Evolutionary conservation across 805 yeast species (phyloP).

Genomic region (Ogataea glucozyma): DNA sequence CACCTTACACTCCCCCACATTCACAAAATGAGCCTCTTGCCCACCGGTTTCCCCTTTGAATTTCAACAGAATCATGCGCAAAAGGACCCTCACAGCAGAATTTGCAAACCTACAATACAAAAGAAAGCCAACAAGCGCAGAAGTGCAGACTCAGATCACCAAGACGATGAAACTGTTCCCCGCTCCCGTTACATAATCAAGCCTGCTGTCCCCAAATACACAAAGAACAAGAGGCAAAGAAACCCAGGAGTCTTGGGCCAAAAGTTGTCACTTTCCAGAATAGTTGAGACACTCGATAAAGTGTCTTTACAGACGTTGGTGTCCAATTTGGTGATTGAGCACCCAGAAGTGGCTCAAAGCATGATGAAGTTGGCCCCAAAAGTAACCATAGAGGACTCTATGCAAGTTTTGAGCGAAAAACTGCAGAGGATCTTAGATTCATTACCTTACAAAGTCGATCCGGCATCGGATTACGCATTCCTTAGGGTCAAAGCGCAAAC

Average conservation of each 20-base stretch:
- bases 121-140: conserved; percentile 23
- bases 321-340: conserved; percentile 50
- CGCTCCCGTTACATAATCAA: conserved; percentile 10
- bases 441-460: conserved; percentile 77
- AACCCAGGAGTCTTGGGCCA: conserved; percentile 50
- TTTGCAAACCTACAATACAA: conserved; percentile 18
- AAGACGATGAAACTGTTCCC: conserved; percentile 13
- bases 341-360: conserved; percentile 61
- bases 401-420: conserved; percentile 49
- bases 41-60: conserved; percentile 13
- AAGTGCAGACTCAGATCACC: conserved; percentile 13
- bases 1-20: not conserved
- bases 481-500: conserved; percentile 67
- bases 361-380: conserved; percentile 55
- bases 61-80: conserved; percentile 13
- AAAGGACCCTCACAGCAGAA: conserved; percentile 16
- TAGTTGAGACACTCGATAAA: conserved; percentile 68
- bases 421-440: conserved; percentile 45
- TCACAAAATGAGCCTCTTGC: conserved; percentile 11
- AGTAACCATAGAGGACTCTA: conserved; percentile 54
- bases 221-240: conserved; percentile 37
- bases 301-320: conserved; percentile 54
- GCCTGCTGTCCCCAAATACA: conserved; percentile 9
- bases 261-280: conserved; percentile 59
- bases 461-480: conserved; percentile 72